Evolutionary conservation across 208 protist species (phyloP).

Genomic region (Strigomonas galati): DNA sequence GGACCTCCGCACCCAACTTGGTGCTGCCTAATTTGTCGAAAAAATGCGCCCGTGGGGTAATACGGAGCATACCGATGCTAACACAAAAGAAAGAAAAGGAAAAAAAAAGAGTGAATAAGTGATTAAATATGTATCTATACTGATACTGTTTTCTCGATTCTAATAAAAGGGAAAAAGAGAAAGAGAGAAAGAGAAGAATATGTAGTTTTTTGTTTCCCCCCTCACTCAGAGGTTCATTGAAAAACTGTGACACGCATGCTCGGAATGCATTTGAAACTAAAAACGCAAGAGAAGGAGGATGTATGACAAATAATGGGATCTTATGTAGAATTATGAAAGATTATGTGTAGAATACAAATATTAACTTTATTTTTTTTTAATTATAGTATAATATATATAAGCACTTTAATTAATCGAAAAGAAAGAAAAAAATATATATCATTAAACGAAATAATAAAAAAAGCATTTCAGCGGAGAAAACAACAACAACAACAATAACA

Average conservation of each 20-base stretch:
- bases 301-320: too few relatives aligned
- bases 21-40: slow-evolving; percentile 58
- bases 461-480: not conserved
- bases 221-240: too few relatives aligned
- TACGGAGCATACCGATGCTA: slow-evolving; percentile 32
- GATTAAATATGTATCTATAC: not conserved
- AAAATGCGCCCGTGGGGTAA: slow-evolving; percentile 32
- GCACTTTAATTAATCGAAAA: slow-evolving; percentile 6
- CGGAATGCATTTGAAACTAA: slow-evolving; percentile 1
- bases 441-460: too few relatives aligned
- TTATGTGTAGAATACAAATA: not conserved
- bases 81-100: slow-evolving; percentile 16
- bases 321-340: too few relatives aligned
- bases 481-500: not conserved
- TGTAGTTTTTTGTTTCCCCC: not conserved
- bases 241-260: too few relatives aligned
- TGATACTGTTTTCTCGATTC: slow-evolving; percentile 1
- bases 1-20: slow-evolving; percentile 73
- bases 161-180: not conserved
- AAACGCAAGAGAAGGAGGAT: not conserved
- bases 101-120: slow-evolving; percentile 4
- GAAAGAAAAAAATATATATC: not conserved
- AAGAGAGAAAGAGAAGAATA: slow-evolving; percentile 6
- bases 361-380: slow-evolving; percentile 7
- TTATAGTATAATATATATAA: slow-evolving; percentile 3